Evolutionary conservation across 352 stramenopile genomes (phyloP).

Genomic region (Globisporangium perplexum): DNA sequence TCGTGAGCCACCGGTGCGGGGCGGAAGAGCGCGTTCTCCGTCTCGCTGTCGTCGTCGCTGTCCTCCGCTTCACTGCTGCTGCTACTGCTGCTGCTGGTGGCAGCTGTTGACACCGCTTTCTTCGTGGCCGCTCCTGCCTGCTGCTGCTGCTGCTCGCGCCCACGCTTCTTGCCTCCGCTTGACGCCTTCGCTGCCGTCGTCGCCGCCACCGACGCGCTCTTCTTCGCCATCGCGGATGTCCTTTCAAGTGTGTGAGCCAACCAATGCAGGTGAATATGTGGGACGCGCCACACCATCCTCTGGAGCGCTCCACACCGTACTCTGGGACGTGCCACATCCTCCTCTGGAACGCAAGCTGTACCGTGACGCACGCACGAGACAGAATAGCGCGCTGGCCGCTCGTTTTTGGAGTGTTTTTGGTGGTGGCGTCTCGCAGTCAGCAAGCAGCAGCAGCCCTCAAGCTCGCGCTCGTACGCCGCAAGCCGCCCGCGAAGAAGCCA

Average conservation of each 20-base stretch:
- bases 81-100: conserved; percentile 28
- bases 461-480: neutral
- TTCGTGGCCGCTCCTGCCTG: neutral
- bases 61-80: conserved; percentile 1
- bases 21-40: conserved; percentile 73
- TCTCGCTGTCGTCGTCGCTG: conserved; percentile 38
- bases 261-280: too few species aligned
- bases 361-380: neutral
- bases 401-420: conserved; percentile 8
- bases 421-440: conserved; percentile 10
- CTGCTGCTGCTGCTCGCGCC: conserved; percentile 16
- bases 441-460: conserved; percentile 2
- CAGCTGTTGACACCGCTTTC: conserved; percentile 8
- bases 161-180: conserved; percentile 24
- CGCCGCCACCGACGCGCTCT: conserved; percentile 5
- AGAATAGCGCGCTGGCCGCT: conserved; percentile 3
- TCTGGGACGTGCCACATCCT: neutral
- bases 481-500: conserved; percentile 10
- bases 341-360: neutral
- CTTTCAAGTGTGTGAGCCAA: conserved; percentile 5
- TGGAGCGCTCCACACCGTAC: neutral
- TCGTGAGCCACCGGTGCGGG: conserved; percentile 20
- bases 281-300: too few species aligned
- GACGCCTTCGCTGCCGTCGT: conserved; percentile 3
- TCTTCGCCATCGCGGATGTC: conserved; percentile 5